Percentiles rank a stretch among this genome's conserved stretches.
These are phyloP conservation scores for Botrytis galanthina DNA, from an alignment of 2,329 filamentous ascomycete genomes.

Conservation along the genomic window DNA sequence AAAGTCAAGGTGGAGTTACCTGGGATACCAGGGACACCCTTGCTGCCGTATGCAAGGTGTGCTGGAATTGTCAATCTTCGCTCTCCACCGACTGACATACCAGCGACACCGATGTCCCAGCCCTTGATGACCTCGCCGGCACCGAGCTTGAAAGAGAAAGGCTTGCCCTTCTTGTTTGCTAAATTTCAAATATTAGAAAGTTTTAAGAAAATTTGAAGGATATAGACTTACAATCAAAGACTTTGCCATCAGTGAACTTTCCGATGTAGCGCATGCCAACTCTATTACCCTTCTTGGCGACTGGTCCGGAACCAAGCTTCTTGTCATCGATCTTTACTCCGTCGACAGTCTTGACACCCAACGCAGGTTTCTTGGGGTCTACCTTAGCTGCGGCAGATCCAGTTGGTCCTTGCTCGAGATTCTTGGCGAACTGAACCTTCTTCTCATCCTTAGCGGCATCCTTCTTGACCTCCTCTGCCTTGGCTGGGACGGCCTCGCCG, in stretches of 20 bases:
- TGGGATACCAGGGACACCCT: conserved; percentile 79
- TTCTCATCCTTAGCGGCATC: conserved; percentile 51
- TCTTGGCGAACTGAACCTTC: conserved; percentile 99
- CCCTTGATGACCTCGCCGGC: conserved; percentile 97
- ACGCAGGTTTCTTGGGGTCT: conserved; percentile 49
- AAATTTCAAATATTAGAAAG: conserved; percentile 22
- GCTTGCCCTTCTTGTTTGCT: conserved; percentile 99
- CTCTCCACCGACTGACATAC: conserved; percentile 93
- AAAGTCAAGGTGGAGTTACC: conserved; percentile 89
- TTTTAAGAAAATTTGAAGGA: too few species aligned
- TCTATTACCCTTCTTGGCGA: conserved; percentile 84
- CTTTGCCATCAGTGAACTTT: conserved; percentile 90
- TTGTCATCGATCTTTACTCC: conserved; percentile 95
- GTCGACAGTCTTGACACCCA: conserved; percentile 75
- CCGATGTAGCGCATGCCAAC: conserved; percentile 97
- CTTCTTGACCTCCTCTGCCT: conserved; percentile 58
- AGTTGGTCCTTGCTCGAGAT: conserved; percentile 94
- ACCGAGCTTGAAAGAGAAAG: conserved; percentile 93
- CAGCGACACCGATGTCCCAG: conserved; percentile 91
- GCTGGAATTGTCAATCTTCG: conserved; percentile 88
- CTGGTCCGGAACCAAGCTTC: conserved; percentile 81
- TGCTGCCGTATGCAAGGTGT: conserved; percentile 84
- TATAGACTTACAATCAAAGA: conserved; percentile 79
- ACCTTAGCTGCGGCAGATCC: conserved; percentile 55
- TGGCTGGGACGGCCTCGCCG: conserved; percentile 71